phyloP scores from a whole-genome alignment of 1,284 basidiomycete genomes.

The Leccinum solheimii region DNA sequence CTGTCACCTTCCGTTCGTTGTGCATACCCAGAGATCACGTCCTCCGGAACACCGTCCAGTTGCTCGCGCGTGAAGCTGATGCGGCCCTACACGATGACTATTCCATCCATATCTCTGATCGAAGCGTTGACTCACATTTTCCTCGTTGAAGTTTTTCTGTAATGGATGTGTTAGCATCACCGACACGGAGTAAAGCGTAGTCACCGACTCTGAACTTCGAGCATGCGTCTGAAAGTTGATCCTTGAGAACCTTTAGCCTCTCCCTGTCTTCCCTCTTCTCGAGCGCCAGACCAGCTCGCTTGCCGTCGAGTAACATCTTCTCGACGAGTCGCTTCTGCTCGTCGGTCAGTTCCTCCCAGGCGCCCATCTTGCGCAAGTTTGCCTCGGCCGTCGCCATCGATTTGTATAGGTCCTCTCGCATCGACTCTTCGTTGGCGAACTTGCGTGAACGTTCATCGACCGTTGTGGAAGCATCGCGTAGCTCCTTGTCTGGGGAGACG shows the following conservation, averaged over 20 bases:
- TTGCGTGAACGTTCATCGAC: constrained; percentile 69
- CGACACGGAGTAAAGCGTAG: not conserved
- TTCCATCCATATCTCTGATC: not conserved
- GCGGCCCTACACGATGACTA: constrained; percentile 43
- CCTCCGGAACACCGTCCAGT: constrained; percentile 74
- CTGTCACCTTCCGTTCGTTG: constrained; percentile 58
- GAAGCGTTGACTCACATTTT: constrained; percentile 51
- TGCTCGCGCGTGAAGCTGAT: constrained; percentile 70
- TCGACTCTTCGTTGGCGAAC: constrained; percentile 68
- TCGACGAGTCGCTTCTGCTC: constrained; percentile 76
- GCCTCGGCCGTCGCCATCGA: constrained; percentile 71
- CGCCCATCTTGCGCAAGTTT: constrained; percentile 59
- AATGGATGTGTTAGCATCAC: not conserved
- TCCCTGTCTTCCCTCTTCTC: constrained; percentile 57
- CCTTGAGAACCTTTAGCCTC: constrained; percentile 59
- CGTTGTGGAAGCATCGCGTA: constrained; percentile 73
- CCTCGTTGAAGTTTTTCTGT: constrained; percentile 85
- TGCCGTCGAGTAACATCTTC: constrained; percentile 76
- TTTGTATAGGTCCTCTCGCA: constrained; percentile 76
- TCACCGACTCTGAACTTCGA: constrained; percentile 69
- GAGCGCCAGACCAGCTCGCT: constrained; percentile 72
- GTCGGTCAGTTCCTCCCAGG: constrained; percentile 55
- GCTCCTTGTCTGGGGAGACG: constrained; percentile 67
- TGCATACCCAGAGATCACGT: constrained; percentile 73
- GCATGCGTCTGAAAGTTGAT: constrained; percentile 69